Evolutionary conservation across 2,329 filamentous ascomycete genomes (phyloP).

Genomic region (Akanthomyces muscarius): DNA sequence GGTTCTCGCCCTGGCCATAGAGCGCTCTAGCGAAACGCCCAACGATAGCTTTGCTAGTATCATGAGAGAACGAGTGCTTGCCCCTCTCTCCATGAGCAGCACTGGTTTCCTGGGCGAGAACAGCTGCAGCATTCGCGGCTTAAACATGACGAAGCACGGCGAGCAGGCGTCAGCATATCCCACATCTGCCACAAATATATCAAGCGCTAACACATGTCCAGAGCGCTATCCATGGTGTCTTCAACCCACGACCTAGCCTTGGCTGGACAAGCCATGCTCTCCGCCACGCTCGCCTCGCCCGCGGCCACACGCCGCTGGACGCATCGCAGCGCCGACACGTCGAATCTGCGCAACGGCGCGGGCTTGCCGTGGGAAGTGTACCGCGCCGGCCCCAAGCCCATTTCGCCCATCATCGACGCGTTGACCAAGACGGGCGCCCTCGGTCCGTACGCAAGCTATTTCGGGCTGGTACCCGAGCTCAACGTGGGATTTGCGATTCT

Average conservation of each 20-base stretch:
- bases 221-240: constrained; percentile 21
- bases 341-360: constrained; percentile 32
- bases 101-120: constrained; percentile 16
- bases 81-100: constrained; percentile 22
- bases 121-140: constrained; percentile 15
- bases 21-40: neutral
- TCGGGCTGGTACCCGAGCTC: constrained; percentile 25
- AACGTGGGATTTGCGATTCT: constrained; percentile 31
- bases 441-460: constrained; percentile 28
- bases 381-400: constrained; percentile 23
- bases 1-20: constrained; percentile 24
- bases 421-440: constrained; percentile 28
- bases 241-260: constrained; percentile 23
- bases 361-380: constrained; percentile 33
- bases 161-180: constrained; percentile 19
- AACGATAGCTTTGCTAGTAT: constrained; percentile 2
- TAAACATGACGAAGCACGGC: constrained; percentile 18
- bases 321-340: constrained; percentile 27
- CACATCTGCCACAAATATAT: neutral
- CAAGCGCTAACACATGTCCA: neutral
- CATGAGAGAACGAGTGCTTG: constrained; percentile 16
- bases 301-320: constrained; percentile 31
- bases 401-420: constrained; percentile 25
- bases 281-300: constrained; percentile 22
- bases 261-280: constrained; percentile 23